Conservation (phyloP, 768 basidiomycete genomes). For the Leccinum arenicola region DNA sequence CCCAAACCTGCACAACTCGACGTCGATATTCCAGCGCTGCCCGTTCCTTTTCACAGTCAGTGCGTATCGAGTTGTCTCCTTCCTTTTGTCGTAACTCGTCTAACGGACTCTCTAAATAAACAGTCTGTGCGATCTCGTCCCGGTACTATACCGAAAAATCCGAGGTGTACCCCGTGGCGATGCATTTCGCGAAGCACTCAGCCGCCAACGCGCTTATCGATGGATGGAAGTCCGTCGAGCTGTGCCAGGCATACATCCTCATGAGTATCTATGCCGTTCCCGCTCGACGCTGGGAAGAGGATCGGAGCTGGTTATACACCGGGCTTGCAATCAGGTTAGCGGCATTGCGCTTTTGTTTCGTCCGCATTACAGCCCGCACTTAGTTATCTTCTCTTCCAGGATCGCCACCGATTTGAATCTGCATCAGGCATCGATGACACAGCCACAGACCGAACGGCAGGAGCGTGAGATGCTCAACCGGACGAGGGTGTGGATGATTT, state of each 20-base stretch:
- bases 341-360: not conserved
- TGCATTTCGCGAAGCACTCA: conserved; percentile 13
- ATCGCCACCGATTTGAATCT: conserved; percentile 90
- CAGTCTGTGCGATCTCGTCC: conserved; percentile 55
- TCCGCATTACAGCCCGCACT: not conserved
- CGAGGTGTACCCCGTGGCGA: too few relatives aligned
- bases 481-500: conserved; percentile 86
- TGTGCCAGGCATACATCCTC: conserved; percentile 88
- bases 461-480: conserved; percentile 84
- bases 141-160: too few relatives aligned
- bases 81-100: not conserved
- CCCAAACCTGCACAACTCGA: conserved; percentile 73
- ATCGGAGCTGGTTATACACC: conserved; percentile 86
- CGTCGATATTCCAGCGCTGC: conserved; percentile 75
- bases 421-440: conserved; percentile 59
- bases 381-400: conserved; percentile 30
- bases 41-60: conserved; percentile 90
- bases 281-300: conserved; percentile 84
- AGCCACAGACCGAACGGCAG: conserved; percentile 69
- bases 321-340: conserved; percentile 76
- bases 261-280: conserved; percentile 82
- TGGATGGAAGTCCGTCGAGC: conserved; percentile 82
- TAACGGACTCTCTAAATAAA: not conserved
- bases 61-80: conserved; percentile 35
- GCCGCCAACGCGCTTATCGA: conserved; percentile 79